A percentile compares a stretch with the other conserved stretches of the same genome.
phyloP scores from a whole-genome alignment of 176 grass and related monocot species.

The Oryza australiensis region DNA sequence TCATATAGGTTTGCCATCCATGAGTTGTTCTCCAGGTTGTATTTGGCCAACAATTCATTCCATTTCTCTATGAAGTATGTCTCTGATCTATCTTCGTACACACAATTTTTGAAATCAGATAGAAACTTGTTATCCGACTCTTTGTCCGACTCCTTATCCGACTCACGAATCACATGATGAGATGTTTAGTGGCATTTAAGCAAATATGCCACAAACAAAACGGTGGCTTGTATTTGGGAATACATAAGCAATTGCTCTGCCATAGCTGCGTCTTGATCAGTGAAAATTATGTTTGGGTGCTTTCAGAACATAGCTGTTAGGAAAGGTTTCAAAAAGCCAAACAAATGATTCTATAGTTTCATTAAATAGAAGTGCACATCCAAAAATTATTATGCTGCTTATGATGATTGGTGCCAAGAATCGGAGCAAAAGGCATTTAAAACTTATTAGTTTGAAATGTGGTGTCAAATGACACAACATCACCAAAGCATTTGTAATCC shows the following conservation, averaged over 20 bases:
- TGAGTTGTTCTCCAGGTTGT: too few relatives aligned
- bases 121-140: slow-evolving; percentile 9
- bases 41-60: too few relatives aligned
- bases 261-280: slow-evolving; percentile 34
- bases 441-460: too few relatives aligned
- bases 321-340: slow-evolving; percentile 59
- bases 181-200: slow-evolving; percentile 27
- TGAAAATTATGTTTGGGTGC: slow-evolving; percentile 45
- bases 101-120: slow-evolving; percentile 23
- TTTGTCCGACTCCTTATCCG: too few relatives aligned
- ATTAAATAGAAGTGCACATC: slow-evolving; percentile 42
- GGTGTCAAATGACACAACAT: too few relatives aligned
- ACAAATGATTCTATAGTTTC: slow-evolving; percentile 44
- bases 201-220: too few relatives aligned
- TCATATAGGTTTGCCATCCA: too few relatives aligned
- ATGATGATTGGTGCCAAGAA: slow-evolving; percentile 55
- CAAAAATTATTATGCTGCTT: slow-evolving; percentile 49
- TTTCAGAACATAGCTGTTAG: slow-evolving; percentile 46
- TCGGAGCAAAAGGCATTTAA: too few relatives aligned
- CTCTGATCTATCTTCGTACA: too few relatives aligned
- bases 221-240: too few relatives aligned
- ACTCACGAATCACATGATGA: slow-evolving; percentile 23
- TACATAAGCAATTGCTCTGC: background rate
- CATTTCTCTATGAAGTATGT: too few relatives aligned
- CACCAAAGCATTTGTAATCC: too few relatives aligned